Evolutionary conservation across 1,284 basidiomycete genomes (phyloP).

Genomic region (Neonothopanus nambi): DNA sequence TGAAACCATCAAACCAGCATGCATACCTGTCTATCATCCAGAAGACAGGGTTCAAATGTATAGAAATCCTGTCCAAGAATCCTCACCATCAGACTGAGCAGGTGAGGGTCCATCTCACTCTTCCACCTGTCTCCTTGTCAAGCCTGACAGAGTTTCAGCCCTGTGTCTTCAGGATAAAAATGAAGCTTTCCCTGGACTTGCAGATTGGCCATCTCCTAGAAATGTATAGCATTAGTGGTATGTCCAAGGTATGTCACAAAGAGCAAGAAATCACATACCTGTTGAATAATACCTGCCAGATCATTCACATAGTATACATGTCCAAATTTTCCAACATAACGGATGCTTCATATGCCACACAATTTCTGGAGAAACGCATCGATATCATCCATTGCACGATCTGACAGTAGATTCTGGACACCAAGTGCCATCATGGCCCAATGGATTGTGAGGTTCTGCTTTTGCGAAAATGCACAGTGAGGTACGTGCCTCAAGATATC

Average conservation of each 20-base stretch:
- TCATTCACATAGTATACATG: slow-evolving; percentile 35
- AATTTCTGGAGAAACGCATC: slow-evolving; percentile 27
- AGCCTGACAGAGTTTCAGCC: slow-evolving; percentile 3
- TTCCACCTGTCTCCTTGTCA: slow-evolving; percentile 14
- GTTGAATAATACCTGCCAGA: slow-evolving; percentile 30
- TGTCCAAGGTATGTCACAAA: too few species aligned
- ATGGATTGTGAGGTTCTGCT: slow-evolving; percentile 32
- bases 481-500: slow-evolving; percentile 37
- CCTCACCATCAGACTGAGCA: slow-evolving; percentile 12
- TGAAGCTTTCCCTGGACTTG: slow-evolving; percentile 8
- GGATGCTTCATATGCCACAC: slow-evolving; percentile 31
- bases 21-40: background rate
- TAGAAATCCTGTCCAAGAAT: background rate
- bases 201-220: slow-evolving; percentile 30
- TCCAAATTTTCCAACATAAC: slow-evolving; percentile 32
- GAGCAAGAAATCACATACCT: slow-evolving; percentile 22
- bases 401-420: slow-evolving; percentile 30
- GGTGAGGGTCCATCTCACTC: slow-evolving; percentile 8
- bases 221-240: background rate
- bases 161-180: slow-evolving; percentile 17
- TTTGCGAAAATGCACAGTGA: slow-evolving; percentile 32
- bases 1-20: slow-evolving; percentile 6
- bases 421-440: slow-evolving; percentile 29
- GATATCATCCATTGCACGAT: slow-evolving; percentile 26
- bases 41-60: slow-evolving; percentile 2